These are phyloP conservation scores for Cyanophora paradoxa DNA, from an alignment of 78 protist genomes.

Conservation along the genomic window DNA sequence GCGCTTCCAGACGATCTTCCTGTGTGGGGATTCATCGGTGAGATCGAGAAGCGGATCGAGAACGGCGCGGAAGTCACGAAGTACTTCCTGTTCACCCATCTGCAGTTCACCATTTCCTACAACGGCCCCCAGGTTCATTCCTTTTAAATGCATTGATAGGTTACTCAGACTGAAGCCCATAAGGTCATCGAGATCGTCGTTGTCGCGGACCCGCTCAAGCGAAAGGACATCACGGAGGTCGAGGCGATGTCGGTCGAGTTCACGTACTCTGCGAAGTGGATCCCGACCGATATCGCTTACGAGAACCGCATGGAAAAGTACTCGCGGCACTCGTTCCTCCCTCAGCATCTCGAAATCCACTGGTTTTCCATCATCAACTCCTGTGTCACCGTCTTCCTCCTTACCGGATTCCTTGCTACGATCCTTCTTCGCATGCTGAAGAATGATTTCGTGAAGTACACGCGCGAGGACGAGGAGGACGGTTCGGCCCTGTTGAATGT, in stretches of 20 bases:
- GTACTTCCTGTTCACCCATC: conserved; percentile 69
- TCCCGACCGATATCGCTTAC: conserved; percentile 26
- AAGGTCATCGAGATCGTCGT: conserved; percentile 35
- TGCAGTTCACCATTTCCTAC: conserved; percentile 73
- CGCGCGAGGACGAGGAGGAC: conserved; percentile 13
- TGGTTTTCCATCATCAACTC: conserved; percentile 94
- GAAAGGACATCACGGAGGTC: conserved; percentile 14
- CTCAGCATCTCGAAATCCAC: conserved; percentile 78
- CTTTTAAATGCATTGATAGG: not conserved
- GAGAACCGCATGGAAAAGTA: conserved; percentile 37
- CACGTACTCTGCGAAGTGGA: conserved; percentile 87
- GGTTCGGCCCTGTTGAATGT: too few species aligned
- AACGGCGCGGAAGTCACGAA: not conserved
- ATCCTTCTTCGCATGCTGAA: conserved; percentile 82
- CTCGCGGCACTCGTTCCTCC: conserved; percentile 28
- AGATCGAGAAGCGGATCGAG: conserved; percentile 29
- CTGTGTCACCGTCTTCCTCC: conserved; percentile 69
- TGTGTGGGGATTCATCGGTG: conserved; percentile 54
- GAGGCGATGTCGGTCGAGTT: conserved; percentile 38
- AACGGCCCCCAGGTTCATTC: conserved; percentile 71
- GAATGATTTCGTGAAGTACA: conserved; percentile 79
- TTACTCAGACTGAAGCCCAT: not conserved
- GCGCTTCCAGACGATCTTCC: conserved; percentile 47
- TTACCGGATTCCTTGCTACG: conserved; percentile 83
- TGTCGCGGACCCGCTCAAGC: conserved; percentile 20